phyloP scores from a whole-genome alignment of 148 eudicot genomes.

The Agrostemma githago region DNA sequence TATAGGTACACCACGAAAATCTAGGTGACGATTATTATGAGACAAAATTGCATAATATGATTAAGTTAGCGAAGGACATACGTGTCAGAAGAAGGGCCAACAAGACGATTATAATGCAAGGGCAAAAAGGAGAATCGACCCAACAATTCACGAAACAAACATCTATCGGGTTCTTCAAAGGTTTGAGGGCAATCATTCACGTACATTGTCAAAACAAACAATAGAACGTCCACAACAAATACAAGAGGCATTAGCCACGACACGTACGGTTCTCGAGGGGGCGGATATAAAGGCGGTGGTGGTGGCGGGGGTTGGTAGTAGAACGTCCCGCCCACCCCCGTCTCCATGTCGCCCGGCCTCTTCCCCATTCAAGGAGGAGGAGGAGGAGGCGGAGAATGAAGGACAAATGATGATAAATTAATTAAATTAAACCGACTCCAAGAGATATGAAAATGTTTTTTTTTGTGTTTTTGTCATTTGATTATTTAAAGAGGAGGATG shows the following conservation, averaged over 20 bases:
- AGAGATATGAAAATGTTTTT: not conserved
- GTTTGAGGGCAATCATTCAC: conserved; percentile 34
- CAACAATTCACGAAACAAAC: conserved; percentile 19
- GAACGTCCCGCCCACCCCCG: conserved; percentile 22
- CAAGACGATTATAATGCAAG: conserved; percentile 26
- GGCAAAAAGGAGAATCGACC: conserved; percentile 41
- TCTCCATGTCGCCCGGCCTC: conserved; percentile 31
- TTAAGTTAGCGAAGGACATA: conserved; percentile 4
- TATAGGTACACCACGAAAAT: too few relatives aligned
- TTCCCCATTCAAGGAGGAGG: conserved; percentile 28
- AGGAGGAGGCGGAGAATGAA: not conserved
- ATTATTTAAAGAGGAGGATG: not conserved
- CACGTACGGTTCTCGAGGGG: conserved; percentile 15
- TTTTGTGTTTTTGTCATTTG: not conserved
- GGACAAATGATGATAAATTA: not conserved
- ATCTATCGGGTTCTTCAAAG: conserved; percentile 5
- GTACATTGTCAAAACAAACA: conserved; percentile 36
- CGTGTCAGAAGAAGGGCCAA: conserved; percentile 40
- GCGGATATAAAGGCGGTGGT: conserved; percentile 13
- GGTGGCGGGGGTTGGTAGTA: conserved; percentile 34
- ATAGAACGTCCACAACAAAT: conserved; percentile 27
- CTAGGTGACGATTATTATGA: too few relatives aligned
- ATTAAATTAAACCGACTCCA: too few relatives aligned
- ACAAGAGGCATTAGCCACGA: conserved; percentile 40
- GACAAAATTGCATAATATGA: too few relatives aligned